Conservation (phyloP, 352 stramenopile genomes). For the Globisporangium acanthophoron region DNA sequence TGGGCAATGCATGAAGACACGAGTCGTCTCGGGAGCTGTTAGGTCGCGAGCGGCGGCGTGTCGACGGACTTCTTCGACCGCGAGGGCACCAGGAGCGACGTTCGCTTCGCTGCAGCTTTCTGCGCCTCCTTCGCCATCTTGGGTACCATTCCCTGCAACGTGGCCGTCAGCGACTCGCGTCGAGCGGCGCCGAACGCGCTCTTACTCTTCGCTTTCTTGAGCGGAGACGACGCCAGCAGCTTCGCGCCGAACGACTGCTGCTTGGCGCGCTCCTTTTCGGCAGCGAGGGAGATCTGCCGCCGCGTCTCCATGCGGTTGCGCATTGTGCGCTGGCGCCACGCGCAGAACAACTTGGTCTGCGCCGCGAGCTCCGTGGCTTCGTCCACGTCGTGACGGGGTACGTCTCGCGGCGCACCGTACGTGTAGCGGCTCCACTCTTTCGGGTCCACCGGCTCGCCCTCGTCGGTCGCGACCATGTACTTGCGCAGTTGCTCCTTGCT, state of each 20-base stretch:
- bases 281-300: constrained; percentile 27
- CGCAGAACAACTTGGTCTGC: constrained; percentile 53
- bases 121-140: background rate
- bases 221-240: background rate
- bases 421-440: constrained; percentile 64
- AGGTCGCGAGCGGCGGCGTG: background rate
- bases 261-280: constrained; percentile 15
- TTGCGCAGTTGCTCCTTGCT: constrained; percentile 52
- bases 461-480: constrained; percentile 68
- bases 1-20: background rate
- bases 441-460: constrained; percentile 42
- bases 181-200: background rate
- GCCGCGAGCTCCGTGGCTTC: constrained; percentile 38
- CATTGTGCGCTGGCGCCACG: constrained; percentile 37
- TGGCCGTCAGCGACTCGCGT: background rate
- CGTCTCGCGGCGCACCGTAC: constrained; percentile 32
- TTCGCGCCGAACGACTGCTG: background rate
- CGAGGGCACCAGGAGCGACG: background rate
- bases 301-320: constrained; percentile 30
- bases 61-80: background rate
- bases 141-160: background rate
- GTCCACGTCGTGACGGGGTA: constrained; percentile 43
- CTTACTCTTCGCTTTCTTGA: background rate
- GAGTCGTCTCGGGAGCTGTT: background rate
- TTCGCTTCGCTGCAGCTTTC: background rate